These are phyloP conservation scores for Fusarium irregulare DNA, from an alignment of 2,329 filamentous ascomycete genomes.

Conservation along the genomic window DNA sequence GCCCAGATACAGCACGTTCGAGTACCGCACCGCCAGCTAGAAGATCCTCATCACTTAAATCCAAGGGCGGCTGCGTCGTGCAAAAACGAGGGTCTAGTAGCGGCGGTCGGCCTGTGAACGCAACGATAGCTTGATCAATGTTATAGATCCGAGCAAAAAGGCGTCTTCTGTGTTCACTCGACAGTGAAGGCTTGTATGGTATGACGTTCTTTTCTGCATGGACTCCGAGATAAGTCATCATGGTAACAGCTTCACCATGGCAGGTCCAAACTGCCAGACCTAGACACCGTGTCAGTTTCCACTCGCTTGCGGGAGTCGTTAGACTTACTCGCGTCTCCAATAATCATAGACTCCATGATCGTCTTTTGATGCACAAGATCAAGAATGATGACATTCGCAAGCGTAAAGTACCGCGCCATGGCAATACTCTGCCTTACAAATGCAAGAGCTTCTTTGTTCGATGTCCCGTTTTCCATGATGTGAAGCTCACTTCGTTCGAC, in stretches of 20 bases:
- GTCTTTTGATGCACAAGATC: slow-evolving; percentile 14
- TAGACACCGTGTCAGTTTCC: rapidly evolving
- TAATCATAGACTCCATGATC: slow-evolving; percentile 8
- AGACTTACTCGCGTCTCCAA: slow-evolving; percentile 3
- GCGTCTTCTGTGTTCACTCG: background rate
- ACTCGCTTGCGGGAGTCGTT: too few relatives aligned
- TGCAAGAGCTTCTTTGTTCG: background rate
- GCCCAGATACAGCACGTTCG: background rate
- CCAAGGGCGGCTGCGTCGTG: background rate
- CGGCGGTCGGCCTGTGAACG: slow-evolving; percentile 8
- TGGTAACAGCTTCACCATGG: background rate
- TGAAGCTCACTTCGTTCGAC: background rate
- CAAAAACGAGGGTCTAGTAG: background rate
- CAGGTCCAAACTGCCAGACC: slow-evolving; percentile 9
- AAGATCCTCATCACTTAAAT: slow-evolving; percentile 13
- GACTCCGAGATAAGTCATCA: slow-evolving; percentile 14
- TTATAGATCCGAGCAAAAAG: slow-evolving; percentile 2
- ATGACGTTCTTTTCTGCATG: background rate
- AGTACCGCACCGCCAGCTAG: background rate
- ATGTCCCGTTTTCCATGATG: background rate
- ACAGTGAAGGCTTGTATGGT: background rate
- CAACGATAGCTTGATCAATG: background rate
- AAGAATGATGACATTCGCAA: slow-evolving; percentile 1
- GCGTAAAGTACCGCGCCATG: background rate
- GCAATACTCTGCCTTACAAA: background rate